phyloP scores from a whole-genome alignment of 2,329 filamentous ascomycete genomes.

The Sporothrix protearum region DNA sequence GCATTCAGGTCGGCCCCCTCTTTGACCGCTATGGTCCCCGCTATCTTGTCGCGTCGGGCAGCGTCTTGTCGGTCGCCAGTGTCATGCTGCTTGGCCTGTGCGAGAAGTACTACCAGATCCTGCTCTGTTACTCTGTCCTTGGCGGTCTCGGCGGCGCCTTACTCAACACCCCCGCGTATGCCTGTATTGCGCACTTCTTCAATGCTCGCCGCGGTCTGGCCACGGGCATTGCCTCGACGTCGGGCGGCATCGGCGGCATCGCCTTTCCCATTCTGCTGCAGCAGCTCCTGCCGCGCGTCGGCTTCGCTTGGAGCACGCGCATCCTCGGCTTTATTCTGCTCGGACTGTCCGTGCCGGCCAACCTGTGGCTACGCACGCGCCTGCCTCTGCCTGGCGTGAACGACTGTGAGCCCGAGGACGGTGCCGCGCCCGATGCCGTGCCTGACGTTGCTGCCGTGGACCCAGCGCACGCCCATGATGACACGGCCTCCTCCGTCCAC shows the following conservation, averaged over 20 bases:
- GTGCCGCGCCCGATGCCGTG: conserved; percentile 25
- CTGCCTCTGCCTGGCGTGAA: conserved; percentile 45
- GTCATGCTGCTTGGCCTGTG: conserved; percentile 68
- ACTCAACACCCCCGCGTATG: conserved; percentile 73
- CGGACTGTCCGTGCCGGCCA: conserved; percentile 45
- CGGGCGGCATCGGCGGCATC: conserved; percentile 67
- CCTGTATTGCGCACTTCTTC: conserved; percentile 77
- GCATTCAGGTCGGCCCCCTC: conserved; percentile 75
- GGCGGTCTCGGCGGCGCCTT: conserved; percentile 70
- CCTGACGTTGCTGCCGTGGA: conserved; percentile 26
- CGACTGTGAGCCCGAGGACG: conserved; percentile 35
- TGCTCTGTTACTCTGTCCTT: conserved; percentile 70
- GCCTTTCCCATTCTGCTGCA: conserved; percentile 53
- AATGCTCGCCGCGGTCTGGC: conserved; percentile 66
- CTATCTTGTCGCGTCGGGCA: conserved; percentile 62
- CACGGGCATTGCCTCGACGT: conserved; percentile 75
- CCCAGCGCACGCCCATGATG: background rate
- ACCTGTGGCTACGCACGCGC: conserved; percentile 50
- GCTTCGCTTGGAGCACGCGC: conserved; percentile 50
- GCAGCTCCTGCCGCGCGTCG: conserved; percentile 44
- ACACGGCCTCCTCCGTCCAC: conserved; percentile 35
- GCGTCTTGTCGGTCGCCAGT: conserved; percentile 57
- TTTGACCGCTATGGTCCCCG: conserved; percentile 75
- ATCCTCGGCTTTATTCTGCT: conserved; percentile 50
- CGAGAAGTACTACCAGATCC: conserved; percentile 72